These are phyloP conservation scores for Oryza brachyantha DNA, from an alignment of 176 grass and related monocot genomes.

Conservation along the genomic window DNA sequence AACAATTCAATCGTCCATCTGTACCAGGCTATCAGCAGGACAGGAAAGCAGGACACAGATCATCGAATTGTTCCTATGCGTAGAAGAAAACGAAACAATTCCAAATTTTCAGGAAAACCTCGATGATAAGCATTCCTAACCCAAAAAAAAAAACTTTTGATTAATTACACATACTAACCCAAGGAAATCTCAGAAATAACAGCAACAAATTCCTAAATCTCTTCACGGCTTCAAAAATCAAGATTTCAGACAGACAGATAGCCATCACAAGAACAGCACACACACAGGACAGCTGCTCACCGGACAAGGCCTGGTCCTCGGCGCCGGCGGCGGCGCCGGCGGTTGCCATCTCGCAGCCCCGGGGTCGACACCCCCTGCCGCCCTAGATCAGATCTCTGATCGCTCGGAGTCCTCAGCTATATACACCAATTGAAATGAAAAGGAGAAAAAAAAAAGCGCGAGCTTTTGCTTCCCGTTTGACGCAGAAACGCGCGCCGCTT, in stretches of 20 bases:
- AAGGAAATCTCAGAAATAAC: neutral
- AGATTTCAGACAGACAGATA: neutral
- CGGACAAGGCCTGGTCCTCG: slow-evolving; percentile 50
- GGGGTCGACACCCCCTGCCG: neutral
- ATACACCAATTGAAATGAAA: neutral
- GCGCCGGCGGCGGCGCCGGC: neutral
- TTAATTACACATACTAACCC: neutral
- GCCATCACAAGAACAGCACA: neutral
- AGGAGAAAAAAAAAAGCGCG: slow-evolving; percentile 10
- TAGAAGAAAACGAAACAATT: slow-evolving; percentile 7
- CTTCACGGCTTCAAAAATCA: neutral
- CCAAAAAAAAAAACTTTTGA: neutral
- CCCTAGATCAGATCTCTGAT: slow-evolving; percentile 31
- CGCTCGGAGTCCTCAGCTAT: neutral
- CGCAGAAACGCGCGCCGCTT: slow-evolving; percentile 20
- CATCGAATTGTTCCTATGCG: neutral
- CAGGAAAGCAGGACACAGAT: neutral
- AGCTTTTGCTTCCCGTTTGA: slow-evolving; percentile 19
- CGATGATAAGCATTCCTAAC: slow-evolving; percentile 4
- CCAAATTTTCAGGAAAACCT: slow-evolving; percentile 25
- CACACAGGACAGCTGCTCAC: slow-evolving; percentile 35
- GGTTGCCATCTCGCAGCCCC: slow-evolving; percentile 40
- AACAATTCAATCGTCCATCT: neutral
- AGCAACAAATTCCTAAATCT: neutral
- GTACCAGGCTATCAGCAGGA: neutral